A percentile compares a stretch with the other conserved stretches of the same genome.
Conservation (phyloP, 1,284 basidiomycete species). For the Tylopilus orsonianus region DNA sequence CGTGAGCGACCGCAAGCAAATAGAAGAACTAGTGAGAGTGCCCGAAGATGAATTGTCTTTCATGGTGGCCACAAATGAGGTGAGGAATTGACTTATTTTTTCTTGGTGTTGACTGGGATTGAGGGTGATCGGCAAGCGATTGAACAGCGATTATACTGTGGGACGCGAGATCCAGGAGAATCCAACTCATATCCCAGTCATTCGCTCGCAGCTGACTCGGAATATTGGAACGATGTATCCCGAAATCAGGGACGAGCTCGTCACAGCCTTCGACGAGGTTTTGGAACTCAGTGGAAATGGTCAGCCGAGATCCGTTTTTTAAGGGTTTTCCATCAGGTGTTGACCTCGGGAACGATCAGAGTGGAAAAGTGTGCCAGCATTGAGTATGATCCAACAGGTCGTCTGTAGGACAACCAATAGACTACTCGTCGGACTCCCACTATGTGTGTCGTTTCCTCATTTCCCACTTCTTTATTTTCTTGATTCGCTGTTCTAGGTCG, state of each 20-base stretch:
- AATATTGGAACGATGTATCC: background rate
- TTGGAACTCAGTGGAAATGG: constrained; percentile 17
- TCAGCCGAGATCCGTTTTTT: background rate
- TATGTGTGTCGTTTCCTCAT: constrained; percentile 29
- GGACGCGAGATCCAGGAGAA: background rate
- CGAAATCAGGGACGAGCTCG: constrained; percentile 34
- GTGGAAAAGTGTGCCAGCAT: constrained; percentile 27
- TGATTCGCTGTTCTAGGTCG: constrained; percentile 34
- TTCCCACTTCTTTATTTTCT: too few relatives aligned
- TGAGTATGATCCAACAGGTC: constrained; percentile 22
- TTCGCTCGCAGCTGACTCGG: background rate
- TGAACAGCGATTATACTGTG: background rate
- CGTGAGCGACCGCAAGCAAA: constrained; percentile 33
- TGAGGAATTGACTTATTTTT: background rate
- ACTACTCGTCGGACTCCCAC: constrained; percentile 38
- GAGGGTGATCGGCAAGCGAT: background rate
- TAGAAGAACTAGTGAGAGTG: constrained; percentile 30
- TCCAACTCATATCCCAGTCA: background rate
- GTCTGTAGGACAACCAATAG: constrained; percentile 36
- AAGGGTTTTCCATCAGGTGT: background rate
- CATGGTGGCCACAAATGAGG: background rate
- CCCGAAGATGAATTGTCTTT: background rate
- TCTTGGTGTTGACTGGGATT: too few relatives aligned
- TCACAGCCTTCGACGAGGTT: constrained; percentile 27
- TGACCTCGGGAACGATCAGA: constrained; percentile 19